Evolutionary conservation across 73 alveolate species (phyloP).

Genomic region (Tetrahymena borealis): DNA sequence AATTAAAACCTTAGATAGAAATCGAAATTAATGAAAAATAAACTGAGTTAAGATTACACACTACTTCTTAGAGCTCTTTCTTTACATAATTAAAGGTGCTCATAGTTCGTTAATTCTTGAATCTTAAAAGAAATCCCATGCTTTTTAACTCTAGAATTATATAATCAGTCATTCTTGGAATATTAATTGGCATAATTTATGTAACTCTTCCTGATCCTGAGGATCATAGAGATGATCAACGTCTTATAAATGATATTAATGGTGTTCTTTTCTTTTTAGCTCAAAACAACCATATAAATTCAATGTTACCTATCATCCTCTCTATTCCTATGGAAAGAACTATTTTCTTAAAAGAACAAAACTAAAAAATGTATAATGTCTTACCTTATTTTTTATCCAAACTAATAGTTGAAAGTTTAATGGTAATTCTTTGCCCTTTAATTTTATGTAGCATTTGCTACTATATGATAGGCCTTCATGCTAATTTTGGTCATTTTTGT

Average conservation of each 20-base stretch:
- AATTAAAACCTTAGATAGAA: background rate
- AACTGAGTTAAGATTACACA: background rate
- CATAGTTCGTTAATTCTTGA: background rate
- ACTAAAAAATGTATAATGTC: constrained; percentile 13
- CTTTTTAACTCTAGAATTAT: background rate
- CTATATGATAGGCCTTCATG: constrained; percentile 30
- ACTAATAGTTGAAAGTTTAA: constrained; percentile 8
- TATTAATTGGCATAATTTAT: constrained; percentile 30
- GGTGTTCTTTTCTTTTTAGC: constrained; percentile 18
- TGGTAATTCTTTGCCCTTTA: constrained; percentile 9
- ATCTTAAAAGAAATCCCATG: background rate
- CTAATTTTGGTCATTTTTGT: background rate
- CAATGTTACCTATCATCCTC: constrained; percentile 18
- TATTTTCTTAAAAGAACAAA: constrained; percentile 34
- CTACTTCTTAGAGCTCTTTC: background rate
- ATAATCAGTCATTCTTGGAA: constrained; percentile 2
- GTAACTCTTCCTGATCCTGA: constrained; percentile 6
- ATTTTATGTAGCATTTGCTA: constrained; percentile 8
- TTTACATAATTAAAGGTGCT: background rate
- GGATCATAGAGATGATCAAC: constrained; percentile 40
- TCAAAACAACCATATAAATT: background rate
- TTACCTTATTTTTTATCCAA: constrained; percentile 19
- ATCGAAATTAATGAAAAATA: background rate
- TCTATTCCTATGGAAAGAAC: constrained; percentile 21
- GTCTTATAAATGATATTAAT: background rate